Base-by-base conservation (phyloP, 345 rosid genomes). In the Rhizophora apiculata region DNA sequence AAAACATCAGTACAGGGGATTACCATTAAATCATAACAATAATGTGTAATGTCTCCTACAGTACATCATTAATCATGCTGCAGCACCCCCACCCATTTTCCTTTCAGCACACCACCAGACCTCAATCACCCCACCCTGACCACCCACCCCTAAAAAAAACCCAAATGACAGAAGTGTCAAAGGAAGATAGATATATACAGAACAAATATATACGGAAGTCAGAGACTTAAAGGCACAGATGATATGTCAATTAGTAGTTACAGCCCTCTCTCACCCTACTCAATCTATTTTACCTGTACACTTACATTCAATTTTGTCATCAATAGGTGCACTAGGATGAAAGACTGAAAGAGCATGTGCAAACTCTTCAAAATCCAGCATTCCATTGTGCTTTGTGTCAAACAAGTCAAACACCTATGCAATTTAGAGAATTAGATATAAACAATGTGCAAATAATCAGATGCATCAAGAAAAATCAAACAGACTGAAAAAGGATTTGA, bases 391-490 rank as follows among this genome's bases (percentile, higher is more conserved):
- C 54, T 75, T 75, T 18, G 69, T 69, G 64, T 75, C 79, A 65
- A 75, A 75, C 62, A 75, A 75, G 53, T 75, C 79, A 75, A 75
- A 75, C n/a, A 75, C 79, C 74, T 75, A 27, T 36, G 57, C 49
- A 49, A 57, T 27, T 29, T 48, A 26, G 37, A 24, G 10, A 51
- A 31, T 11, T 29, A 30, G 46, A 37, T 29, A n/a, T 3, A 2
- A 27, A 36, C 60, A 68, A 58, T 6, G 24, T 54, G 43, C 55
- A 15, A 34, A 20, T 62, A 18, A 19, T 53, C 34, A 32, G 37
- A 26, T 26, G 53, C 15, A 36, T 6, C 43, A 34, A 26, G 20
- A 18, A 10, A 22, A 49, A 8, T 37, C 49, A 43, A 43, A 19
- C 49, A 43, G 49, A 43, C 49, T 1, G 15, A 43, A 13, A 43